These are phyloP conservation scores for Plasmodium reichenowi DNA, from an alignment of 169 alveolate genomes.

Conservation along the genomic window DNA sequence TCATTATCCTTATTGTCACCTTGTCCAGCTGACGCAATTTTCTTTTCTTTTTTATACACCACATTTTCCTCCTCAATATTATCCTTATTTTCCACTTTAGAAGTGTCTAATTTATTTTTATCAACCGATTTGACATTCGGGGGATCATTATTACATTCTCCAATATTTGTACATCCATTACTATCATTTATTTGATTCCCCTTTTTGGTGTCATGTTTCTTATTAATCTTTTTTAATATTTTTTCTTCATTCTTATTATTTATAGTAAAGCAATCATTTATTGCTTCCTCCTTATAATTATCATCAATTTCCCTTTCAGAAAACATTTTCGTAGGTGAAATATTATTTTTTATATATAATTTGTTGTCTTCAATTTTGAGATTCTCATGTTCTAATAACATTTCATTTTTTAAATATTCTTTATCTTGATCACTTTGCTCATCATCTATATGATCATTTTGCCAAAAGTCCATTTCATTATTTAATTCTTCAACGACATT, in stretches of 20 bases:
- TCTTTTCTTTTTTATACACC: no score
- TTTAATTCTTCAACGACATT: constrained; percentile 66
- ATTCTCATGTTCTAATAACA: not conserved
- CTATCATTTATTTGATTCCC: no score
- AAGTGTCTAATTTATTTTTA: no score
- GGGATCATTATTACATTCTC: no score
- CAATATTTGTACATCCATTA: no score
- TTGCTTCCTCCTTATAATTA: constrained; percentile 37
- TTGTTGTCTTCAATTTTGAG: constrained; percentile 8
- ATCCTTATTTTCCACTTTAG: no score
- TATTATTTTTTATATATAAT: not conserved
- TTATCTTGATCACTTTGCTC: constrained; percentile 5
- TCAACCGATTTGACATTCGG: no score
- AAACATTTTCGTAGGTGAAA: constrained; percentile 12
- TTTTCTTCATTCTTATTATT: not conserved
- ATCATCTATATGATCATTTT: constrained; percentile 58
- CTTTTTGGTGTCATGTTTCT: no score
- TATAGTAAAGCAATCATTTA: constrained; percentile 45
- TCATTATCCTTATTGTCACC: no score
- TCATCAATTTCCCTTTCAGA: constrained; percentile 55
- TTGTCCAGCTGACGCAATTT: not conserved
- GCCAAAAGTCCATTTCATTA: constrained; percentile 76
- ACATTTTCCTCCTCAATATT: not conserved
- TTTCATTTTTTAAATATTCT: constrained; percentile 7
- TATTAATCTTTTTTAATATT: not conserved